These are phyloP conservation scores for Ophiocordyceps australis DNA, from an alignment of 2,329 filamentous ascomycete genomes.

Conservation along the genomic window DNA sequence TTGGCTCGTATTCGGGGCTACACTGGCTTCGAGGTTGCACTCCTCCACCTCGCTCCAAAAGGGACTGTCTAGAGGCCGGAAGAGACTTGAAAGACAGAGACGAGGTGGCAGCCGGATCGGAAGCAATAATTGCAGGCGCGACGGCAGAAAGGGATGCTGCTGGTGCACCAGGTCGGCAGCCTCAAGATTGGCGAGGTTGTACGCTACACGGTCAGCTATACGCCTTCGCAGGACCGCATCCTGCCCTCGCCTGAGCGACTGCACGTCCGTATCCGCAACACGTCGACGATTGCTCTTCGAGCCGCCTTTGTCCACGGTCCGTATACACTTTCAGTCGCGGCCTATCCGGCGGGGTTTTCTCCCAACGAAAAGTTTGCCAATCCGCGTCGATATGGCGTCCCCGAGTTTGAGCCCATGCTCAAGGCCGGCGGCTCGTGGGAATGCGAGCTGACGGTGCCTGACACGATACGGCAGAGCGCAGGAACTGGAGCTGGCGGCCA, in stretches of 20 bases:
- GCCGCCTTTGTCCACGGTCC: conserved; percentile 94
- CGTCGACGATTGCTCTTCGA: conserved; percentile 72
- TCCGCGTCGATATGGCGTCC: conserved; percentile 53
- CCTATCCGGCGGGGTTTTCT: conserved; percentile 69
- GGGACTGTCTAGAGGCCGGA: too few species aligned
- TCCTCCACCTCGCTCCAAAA: too few species aligned
- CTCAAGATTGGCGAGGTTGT: conserved; percentile 92
- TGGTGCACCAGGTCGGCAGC: conserved; percentile 77
- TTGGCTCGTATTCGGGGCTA: too few species aligned
- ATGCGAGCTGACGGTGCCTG: conserved; percentile 62
- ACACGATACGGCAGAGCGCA: conserved; percentile 52
- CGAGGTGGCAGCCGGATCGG: too few species aligned
- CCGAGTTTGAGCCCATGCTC: conserved; percentile 89
- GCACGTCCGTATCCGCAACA: conserved; percentile 80
- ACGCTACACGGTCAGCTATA: conserved; percentile 84
- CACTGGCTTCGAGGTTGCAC: too few species aligned
- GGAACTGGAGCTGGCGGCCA: conserved; percentile 23
- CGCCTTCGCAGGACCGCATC: conserved; percentile 73
- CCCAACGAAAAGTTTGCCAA: conserved; percentile 63
- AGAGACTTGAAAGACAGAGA: too few species aligned
- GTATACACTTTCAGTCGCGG: conserved; percentile 75
- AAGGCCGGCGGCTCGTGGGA: conserved; percentile 85
- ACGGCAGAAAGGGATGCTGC: conserved; percentile 67
- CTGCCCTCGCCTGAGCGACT: conserved; percentile 68
- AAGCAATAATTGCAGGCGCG: too few species aligned